phyloP scores from a whole-genome alignment of 225 moss, liverwort and hornwort genomes.

The Bryoerythrophyllum caledonicum region DNA sequence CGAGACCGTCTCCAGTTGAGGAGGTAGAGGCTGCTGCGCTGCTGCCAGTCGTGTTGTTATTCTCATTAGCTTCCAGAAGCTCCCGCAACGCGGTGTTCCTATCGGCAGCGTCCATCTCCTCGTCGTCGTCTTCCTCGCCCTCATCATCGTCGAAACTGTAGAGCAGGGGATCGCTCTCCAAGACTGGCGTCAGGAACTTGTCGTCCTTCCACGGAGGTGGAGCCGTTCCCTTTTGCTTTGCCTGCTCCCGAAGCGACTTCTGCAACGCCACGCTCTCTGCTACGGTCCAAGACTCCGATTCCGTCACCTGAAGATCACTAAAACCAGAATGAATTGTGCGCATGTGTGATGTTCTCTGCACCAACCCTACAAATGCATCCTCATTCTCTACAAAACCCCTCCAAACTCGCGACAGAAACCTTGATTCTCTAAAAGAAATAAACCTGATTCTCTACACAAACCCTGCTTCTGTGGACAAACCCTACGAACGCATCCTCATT shows the following conservation, averaged over 20 bases:
- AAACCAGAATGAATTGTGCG: background rate
- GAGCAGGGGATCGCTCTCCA: constrained; percentile 64
- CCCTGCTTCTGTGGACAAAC: background rate
- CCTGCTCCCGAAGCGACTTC: constrained; percentile 43
- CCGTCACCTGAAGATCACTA: constrained; percentile 47
- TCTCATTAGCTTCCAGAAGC: constrained; percentile 26
- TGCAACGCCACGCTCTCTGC: constrained; percentile 28
- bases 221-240: constrained; percentile 17
- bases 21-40: constrained; percentile 8
- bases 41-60: background rate
- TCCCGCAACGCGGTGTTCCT: constrained; percentile 32
- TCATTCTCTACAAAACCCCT: no score
- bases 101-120: constrained; percentile 40
- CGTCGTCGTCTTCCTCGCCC: constrained; percentile 52
- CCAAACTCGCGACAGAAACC: background rate
- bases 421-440: background rate
- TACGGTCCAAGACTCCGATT: constrained; percentile 32
- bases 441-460: background rate
- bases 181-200: constrained; percentile 61
- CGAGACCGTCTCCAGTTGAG: constrained; percentile 14
- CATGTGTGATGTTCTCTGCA: no score
- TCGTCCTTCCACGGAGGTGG: constrained; percentile 59
- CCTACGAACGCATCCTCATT: no score
- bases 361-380: no score
- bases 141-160: constrained; percentile 68